phyloP scores from a whole-genome alignment of 495 filamentous ascomycete genomes.

The Penicillium goetzii region DNA sequence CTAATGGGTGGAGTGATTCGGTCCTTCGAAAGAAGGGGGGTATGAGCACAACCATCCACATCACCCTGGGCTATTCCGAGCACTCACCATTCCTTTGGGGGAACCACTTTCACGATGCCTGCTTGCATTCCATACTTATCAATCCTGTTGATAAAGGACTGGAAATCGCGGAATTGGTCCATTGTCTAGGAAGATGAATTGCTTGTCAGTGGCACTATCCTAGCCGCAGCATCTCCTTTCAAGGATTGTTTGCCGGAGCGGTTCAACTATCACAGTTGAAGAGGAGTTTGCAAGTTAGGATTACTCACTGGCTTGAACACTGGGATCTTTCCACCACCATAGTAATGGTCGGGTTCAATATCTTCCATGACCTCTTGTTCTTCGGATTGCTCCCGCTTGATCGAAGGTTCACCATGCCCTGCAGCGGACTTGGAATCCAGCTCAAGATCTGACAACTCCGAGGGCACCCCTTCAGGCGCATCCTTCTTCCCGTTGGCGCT shows the following conservation, averaged over 20 bases:
- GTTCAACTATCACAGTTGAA: neutral
- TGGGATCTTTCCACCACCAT: slow-evolving; percentile 81
- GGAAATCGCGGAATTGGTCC: slow-evolving; percentile 92
- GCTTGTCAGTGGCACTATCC: neutral
- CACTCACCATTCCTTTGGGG: slow-evolving; percentile 88
- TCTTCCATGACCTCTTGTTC: slow-evolving; percentile 52
- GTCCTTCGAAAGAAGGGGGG: slow-evolving; percentile 48
- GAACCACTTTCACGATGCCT: slow-evolving; percentile 93
- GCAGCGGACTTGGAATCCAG: slow-evolving; percentile 40
- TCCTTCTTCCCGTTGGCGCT: slow-evolving; percentile 52
- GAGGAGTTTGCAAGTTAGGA: neutral
- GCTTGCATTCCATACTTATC: slow-evolving; percentile 96
- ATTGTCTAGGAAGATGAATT: slow-evolving; percentile 60
- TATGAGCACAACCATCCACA: slow-evolving; percentile 21
- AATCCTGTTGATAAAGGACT: slow-evolving; percentile 82
- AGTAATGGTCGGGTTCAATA: slow-evolving; percentile 84
- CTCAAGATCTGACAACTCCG: slow-evolving; percentile 53
- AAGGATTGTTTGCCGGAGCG: neutral
- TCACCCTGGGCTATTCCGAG: neutral
- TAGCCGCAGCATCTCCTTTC: neutral
- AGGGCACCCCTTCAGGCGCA: slow-evolving; percentile 45
- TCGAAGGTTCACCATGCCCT: slow-evolving; percentile 25
- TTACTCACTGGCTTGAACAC: slow-evolving; percentile 85
- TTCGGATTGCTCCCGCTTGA: slow-evolving; percentile 45
- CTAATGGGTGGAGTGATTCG: slow-evolving; percentile 72